phyloP scores from a whole-genome alignment of 2,329 filamentous ascomycete genomes.

The Paraphaeosphaeria sporulosa region DNA sequence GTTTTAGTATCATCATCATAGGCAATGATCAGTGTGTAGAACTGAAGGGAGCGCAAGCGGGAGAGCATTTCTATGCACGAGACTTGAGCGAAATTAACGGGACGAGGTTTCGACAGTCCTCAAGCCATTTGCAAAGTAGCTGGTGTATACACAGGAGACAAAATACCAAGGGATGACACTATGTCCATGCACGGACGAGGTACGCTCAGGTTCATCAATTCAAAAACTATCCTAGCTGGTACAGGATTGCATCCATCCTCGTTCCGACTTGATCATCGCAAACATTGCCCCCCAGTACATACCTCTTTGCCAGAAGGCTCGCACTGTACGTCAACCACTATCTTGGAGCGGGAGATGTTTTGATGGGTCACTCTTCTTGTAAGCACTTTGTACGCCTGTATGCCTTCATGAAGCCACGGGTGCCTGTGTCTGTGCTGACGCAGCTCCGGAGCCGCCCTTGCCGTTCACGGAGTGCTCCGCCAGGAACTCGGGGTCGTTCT shows the following conservation, averaged over 20 bases:
- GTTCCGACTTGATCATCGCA: background rate
- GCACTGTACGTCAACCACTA: background rate
- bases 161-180: background rate
- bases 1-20: background rate
- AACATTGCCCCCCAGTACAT: background rate
- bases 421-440: conserved; percentile 16
- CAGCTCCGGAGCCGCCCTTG: conserved; percentile 20
- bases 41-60: background rate
- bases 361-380: background rate
- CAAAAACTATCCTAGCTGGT: background rate
- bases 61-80: background rate
- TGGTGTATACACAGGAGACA: background rate
- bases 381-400: background rate
- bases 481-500: conserved; percentile 83
- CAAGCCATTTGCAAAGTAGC: background rate
- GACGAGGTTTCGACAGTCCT: background rate
- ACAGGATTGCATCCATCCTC: background rate
- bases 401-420: background rate
- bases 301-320: background rate
- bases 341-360: background rate
- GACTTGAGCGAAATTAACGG: background rate
- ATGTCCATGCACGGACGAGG: background rate
- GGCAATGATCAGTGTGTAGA: background rate
- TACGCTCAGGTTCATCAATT: background rate
- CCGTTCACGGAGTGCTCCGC: conserved; percentile 67